A percentile compares a stretch with the other conserved stretches of the same genome.
phyloP scores from a whole-genome alignment of 257 asterid species.

The Fraxinus quadrangulata region DNA sequence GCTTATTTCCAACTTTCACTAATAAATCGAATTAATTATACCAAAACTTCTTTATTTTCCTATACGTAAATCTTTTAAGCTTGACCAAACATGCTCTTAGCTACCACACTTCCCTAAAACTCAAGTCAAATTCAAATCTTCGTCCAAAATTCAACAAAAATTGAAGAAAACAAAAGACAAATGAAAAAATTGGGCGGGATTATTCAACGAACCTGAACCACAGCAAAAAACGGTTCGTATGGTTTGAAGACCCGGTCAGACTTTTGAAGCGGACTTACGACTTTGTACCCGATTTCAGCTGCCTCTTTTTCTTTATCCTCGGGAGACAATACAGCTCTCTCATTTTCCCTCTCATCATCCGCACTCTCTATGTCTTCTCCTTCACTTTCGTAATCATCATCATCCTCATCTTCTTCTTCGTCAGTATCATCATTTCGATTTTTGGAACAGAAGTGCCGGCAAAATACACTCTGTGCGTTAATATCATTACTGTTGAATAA shows the following conservation, averaged over 20 bases:
- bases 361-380: conserved; percentile 22
- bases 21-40: neutral
- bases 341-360: conserved; percentile 18
- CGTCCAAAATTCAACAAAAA: too few species aligned
- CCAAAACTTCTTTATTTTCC: neutral
- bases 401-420: conserved; percentile 28
- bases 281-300: conserved; percentile 78
- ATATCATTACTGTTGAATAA: conserved; percentile 18
- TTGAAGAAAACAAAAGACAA: neutral
- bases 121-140: too few species aligned
- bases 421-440: conserved; percentile 29
- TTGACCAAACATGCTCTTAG: neutral
- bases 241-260: conserved; percentile 62
- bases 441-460: conserved; percentile 44
- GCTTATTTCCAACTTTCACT: neutral
- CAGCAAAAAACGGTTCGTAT: conserved; percentile 75
- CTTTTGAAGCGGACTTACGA: conserved; percentile 63
- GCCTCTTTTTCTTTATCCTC: conserved; percentile 49
- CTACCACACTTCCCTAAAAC: neutral
- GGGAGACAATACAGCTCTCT: conserved; percentile 30
- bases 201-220: conserved; percentile 61
- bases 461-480: conserved; percentile 17
- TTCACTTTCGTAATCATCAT: conserved; percentile 24
- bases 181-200: neutral
- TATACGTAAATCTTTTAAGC: neutral